These are phyloP conservation scores for Coleophoma cylindrospora DNA, from an alignment of 2,329 filamentous ascomycete species.

Conservation along the genomic window DNA sequence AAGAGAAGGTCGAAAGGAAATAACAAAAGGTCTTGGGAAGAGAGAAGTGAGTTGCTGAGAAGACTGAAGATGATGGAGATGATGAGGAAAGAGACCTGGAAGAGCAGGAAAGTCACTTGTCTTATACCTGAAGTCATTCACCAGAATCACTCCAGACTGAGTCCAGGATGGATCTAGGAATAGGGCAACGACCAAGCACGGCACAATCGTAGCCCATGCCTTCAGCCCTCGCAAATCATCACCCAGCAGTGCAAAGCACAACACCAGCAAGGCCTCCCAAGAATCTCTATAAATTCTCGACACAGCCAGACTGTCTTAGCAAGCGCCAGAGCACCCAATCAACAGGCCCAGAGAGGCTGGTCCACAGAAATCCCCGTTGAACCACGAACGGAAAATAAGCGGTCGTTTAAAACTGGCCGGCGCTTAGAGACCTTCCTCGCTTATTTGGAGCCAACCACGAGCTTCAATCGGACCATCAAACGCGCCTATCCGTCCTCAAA, in stretches of 20 bases:
- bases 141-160: no score
- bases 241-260: background rate
- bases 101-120: conserved; percentile 13
- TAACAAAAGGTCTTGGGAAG: conserved; percentile 1
- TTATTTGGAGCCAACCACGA: background rate
- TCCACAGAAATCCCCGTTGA: no score
- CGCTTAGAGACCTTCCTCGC: background rate
- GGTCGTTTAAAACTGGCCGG: no score
- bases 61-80: conserved; percentile 8
- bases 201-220: no score
- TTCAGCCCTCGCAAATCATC: background rate
- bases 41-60: conserved; percentile 12
- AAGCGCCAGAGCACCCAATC: conserved; percentile 26
- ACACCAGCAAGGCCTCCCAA: no score
- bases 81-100: conserved; percentile 15
- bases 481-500: no score
- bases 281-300: conserved; percentile 27
- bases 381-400: no score
- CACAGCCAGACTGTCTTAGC: conserved; percentile 21
- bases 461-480: no score
- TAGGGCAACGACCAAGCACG: no score
- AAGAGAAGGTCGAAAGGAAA: conserved; percentile 8
- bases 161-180: no score
- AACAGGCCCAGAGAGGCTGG: background rate
- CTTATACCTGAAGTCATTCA: no score